These are phyloP conservation scores for Candida glucosophila DNA, from an alignment of 1,139 yeast species.

Conservation along the genomic window DNA sequence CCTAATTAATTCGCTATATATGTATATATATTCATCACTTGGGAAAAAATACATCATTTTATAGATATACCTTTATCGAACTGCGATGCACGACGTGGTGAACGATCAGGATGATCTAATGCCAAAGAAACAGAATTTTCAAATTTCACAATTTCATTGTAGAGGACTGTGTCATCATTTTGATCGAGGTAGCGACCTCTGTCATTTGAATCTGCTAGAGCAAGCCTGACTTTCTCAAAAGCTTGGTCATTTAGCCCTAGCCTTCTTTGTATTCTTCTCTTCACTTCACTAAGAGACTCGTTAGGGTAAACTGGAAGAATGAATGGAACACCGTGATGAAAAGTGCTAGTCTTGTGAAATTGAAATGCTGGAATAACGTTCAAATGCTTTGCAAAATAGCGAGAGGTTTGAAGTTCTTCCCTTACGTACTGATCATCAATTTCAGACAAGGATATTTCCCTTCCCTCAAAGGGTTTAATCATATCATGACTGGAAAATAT, in stretches of 20 bases:
- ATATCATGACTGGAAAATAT: slow-evolving; percentile 31
- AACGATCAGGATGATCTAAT: slow-evolving; percentile 80
- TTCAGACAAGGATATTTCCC: slow-evolving; percentile 13
- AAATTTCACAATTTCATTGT: slow-evolving; percentile 42
- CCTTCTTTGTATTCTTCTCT: slow-evolving; percentile 54
- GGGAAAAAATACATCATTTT: slow-evolving; percentile 9
- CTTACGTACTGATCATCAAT: slow-evolving; percentile 16
- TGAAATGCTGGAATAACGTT: slow-evolving; percentile 51
- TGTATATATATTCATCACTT: slow-evolving; percentile 1
- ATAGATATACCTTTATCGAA: slow-evolving; percentile 57
- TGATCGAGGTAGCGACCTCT: slow-evolving; percentile 44
- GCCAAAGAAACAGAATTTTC: slow-evolving; percentile 46
- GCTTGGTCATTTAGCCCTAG: slow-evolving; percentile 75
- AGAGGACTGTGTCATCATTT: slow-evolving; percentile 46
- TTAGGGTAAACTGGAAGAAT: slow-evolving; percentile 57
- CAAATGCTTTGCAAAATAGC: slow-evolving; percentile 25
- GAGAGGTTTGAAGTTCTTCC: slow-evolving; percentile 22
- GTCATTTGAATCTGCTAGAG: slow-evolving; percentile 38
- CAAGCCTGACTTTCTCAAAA: slow-evolving; percentile 66
- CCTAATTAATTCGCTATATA: not conserved
- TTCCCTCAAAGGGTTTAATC: slow-evolving; percentile 19
- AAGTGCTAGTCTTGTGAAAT: slow-evolving; percentile 61
- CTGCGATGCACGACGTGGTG: slow-evolving; percentile 35
- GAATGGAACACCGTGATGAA: slow-evolving; percentile 86
- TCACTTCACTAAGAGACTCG: slow-evolving; percentile 61